These are phyloP conservation scores for Hysterangium stoloniferum DNA, from an alignment of 768 basidiomycete species.

Conservation along the genomic window DNA sequence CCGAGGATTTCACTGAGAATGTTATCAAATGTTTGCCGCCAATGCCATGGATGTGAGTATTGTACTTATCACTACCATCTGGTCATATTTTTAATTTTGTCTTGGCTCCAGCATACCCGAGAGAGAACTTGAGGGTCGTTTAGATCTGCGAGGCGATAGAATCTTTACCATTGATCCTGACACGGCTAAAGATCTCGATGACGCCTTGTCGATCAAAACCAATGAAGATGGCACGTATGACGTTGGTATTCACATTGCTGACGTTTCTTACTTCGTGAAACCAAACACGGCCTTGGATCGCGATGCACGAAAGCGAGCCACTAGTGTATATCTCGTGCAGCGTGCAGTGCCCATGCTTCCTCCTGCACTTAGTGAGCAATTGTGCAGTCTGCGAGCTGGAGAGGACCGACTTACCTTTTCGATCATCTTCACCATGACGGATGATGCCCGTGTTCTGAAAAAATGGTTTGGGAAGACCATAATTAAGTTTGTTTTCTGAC, in stretches of 20 bases:
- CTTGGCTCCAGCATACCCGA: conserved; percentile 63
- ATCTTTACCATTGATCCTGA: conserved; percentile 93
- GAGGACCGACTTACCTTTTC: conserved; percentile 90
- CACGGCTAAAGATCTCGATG: conserved; percentile 87
- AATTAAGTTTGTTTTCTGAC: conserved; percentile 54
- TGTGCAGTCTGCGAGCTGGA: conserved; percentile 86
- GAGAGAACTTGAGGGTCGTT: conserved; percentile 78
- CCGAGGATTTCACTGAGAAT: conserved; percentile 93
- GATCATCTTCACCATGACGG: conserved; percentile 75
- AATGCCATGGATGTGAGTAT: conserved; percentile 81
- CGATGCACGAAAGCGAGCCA: conserved; percentile 94
- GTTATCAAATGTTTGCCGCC: conserved; percentile 95
- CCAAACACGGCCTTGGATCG: conserved; percentile 96
- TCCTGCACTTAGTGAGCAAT: conserved; percentile 82
- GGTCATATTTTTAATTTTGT: conserved; percentile 13
- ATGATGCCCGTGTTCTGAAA: conserved; percentile 72
- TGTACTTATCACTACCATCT: conserved; percentile 6
- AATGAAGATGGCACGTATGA: conserved; percentile 92
- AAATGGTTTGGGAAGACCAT: conserved; percentile 94
- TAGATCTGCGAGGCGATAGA: conserved; percentile 77
- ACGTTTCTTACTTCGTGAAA: conserved; percentile 93
- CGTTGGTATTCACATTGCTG: conserved; percentile 91
- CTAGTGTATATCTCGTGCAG: conserved; percentile 95
- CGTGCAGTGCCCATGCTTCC: conserved; percentile 97
- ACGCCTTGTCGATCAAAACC: conserved; percentile 81